Evolutionary conservation across 2,329 filamentous ascomycete species (phyloP), one percentile per base, ranked within the genome.

Genomic region (Volutella citrinella): DNA sequence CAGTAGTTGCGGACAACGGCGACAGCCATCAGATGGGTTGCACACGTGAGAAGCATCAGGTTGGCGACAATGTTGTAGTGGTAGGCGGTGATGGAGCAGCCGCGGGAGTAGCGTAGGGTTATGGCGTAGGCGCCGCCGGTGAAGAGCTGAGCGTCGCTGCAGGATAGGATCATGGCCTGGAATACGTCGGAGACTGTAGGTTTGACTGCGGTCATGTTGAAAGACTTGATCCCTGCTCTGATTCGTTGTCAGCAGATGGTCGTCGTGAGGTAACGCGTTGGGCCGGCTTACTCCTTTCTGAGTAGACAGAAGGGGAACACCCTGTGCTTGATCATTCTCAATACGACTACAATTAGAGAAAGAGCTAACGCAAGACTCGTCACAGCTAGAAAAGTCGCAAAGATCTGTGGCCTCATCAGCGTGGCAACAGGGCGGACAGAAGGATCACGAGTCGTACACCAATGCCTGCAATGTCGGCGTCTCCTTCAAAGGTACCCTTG

Each of bases 61-160:
- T 38, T 42, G 13, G 39, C 32, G 12, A 42, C 34, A 20, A 42
- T 30, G 27, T 42, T 38, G 19, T 42, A 42, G 22, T 42, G 38
- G 15, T 42, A 42, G 5, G 34, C 38, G 14, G 27, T 34, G 10
- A 42, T 34, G 20, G 14, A n/a, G 5, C 38, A 42, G 3, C 36
- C 34, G 4, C n/a, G 13, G 10, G 33, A 42, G 28, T 32, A 42
- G 7, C 34, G 20, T 2, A 42, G 23, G 6, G 38, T 34, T 6
- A 42, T 16, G 21, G 34, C 34, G 20, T 38, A 42, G 5, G 38
- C 38, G n/a, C 30, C 38, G 24, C 34, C 38, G 3, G 34, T 38
- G 28, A 42, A 38, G 14, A 42, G 30, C 20, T 42, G 38, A 8
- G 38, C 30, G 20, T 42, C 38, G n/a, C 38, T 42, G 21, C 38